A percentile compares a stretch with the other conserved stretches of the same genome.
Evolutionary conservation across 768 basidiomycete genomes (phyloP).

Genomic region (Mycena crocata): DNA sequence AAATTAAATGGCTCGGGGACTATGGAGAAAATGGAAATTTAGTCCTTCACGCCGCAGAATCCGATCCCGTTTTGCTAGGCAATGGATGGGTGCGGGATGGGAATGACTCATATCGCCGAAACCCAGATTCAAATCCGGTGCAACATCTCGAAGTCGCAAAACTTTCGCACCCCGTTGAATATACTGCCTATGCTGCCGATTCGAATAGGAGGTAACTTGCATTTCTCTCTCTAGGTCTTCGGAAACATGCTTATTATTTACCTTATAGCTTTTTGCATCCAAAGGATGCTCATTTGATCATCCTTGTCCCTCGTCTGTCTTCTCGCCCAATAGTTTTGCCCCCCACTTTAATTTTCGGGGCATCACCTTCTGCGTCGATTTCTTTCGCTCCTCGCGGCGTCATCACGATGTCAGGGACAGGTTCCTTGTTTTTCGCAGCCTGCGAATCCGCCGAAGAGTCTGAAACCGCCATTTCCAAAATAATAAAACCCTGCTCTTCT

Average conservation of each 20-base stretch:
- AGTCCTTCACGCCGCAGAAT: conserved; percentile 43
- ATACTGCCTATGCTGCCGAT: conserved; percentile 36
- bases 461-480: conserved; percentile 26
- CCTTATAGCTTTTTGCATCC: conserved; percentile 29
- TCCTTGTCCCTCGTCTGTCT: conserved; percentile 45
- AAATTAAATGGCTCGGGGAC: conserved; percentile 59
- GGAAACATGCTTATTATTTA: conserved; percentile 4
- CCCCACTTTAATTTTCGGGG: conserved; percentile 45
- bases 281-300: conserved; percentile 41
- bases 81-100: conserved; percentile 38
- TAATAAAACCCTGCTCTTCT: conserved; percentile 31
- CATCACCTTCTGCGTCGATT: conserved; percentile 42
- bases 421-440: conserved; percentile 41
- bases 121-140: conserved; percentile 8
- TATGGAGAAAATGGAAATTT: conserved; percentile 57
- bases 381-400: conserved; percentile 39
- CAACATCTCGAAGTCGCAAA: conserved; percentile 35
- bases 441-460: conserved; percentile 34
- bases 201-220: conserved; percentile 40
- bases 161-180: conserved; percentile 38
- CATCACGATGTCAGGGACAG: conserved; percentile 44
- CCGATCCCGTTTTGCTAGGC: conserved; percentile 35
- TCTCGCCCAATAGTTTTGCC: conserved; percentile 31
- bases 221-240: conserved; percentile 1
- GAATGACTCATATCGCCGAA: conserved; percentile 9